Evolutionary conservation across 1,284 basidiomycete species (phyloP).

Genomic region (Puccinia polysora): DNA sequence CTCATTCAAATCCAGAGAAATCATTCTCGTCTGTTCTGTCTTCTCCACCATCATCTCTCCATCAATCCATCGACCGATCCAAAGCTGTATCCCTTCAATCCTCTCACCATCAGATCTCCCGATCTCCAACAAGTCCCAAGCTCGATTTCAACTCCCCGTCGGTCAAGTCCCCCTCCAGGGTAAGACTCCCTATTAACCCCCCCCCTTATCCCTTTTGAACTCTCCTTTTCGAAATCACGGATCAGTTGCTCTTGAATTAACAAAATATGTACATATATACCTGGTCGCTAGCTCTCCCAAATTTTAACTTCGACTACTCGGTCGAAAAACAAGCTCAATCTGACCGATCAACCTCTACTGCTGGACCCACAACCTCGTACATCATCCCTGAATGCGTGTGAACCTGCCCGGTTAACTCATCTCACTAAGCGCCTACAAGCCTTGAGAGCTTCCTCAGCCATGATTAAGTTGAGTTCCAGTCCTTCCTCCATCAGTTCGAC

Average conservation of each 20-base stretch:
- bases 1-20: too few relatives aligned
- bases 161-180: slow-evolving; percentile 8
- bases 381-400: too few relatives aligned
- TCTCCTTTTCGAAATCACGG: neutral
- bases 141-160: neutral
- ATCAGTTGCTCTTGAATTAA: too few relatives aligned
- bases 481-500: neutral
- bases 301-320: neutral
- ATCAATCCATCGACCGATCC: too few relatives aligned
- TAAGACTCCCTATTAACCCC: neutral
- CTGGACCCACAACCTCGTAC: neutral
- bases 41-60: too few relatives aligned
- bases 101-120: neutral
- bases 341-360: neutral
- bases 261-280: too few relatives aligned
- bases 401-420: neutral
- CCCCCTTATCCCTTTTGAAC: neutral
- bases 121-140: neutral
- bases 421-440: neutral
- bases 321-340: neutral
- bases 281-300: neutral
- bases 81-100: neutral
- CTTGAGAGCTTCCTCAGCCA: neutral
- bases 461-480: neutral
- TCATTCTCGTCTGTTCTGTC: too few relatives aligned